Evolutionary conservation across 208 protist genomes (phyloP), one percentile per base, ranked within the genome.

Genomic region (Wallacemonas rigidus): DNA sequence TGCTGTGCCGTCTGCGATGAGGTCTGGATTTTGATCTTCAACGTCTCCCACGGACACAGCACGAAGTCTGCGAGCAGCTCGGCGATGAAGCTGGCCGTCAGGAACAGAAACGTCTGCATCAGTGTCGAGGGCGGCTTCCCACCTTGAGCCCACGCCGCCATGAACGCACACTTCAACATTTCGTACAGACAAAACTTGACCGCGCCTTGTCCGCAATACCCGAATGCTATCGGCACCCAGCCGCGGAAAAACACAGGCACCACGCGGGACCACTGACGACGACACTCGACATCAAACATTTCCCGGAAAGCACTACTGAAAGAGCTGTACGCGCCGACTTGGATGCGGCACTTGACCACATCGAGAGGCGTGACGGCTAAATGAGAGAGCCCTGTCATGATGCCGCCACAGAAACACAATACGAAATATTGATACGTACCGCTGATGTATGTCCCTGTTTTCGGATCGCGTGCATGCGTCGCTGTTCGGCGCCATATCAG

Each of bases 141-240:
- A 3, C 40, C 55, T 26, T 17, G 26, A 4, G n/a, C 40, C 35
- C 43, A 41, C 12, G 26, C 15, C 1, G 53, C 44, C 58, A 83
- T 45, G 39, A 89, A 69, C 12, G 77, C 35, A 72, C 75, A 91
- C 82, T 95, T 95, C 68, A 95, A 72, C 2, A 90, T 35, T 58
- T 95, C 91, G 63, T 95, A 95, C 41, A 95, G 75, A 26, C 71
- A 82, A 74, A 89, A 95, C 71, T 95, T 95, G 14, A 91, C 1
- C 4, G 79, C 74, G 40, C 87, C 83, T 57, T 95, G 91, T 0
- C 73, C 11, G 35, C 70, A 75, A 80, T 95, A 92, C 35, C 85
- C 91, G 69, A 89, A 71, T 15, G 80, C 41, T 2, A 82, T 90
- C 44, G 91, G 91, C 47, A 87, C 67, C 85, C 88, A 92, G 26